Evolutionary conservation across 306 rosid species (phyloP), one percentile per base, ranked within the genome.

Genomic region (Vigna trinervia): DNA sequence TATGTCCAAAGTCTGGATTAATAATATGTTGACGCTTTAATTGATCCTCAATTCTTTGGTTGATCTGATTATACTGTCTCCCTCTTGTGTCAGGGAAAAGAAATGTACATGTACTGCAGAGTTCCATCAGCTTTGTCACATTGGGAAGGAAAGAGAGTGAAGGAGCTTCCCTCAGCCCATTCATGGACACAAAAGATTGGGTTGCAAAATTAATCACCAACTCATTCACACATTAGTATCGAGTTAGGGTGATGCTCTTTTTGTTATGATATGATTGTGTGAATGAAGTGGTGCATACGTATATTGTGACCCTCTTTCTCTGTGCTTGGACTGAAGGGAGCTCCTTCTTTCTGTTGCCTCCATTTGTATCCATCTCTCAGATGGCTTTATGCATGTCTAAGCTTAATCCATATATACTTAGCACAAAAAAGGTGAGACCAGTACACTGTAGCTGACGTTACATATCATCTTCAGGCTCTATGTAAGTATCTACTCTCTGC

Each of bases 311-410:
- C 80, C 39, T 83, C 59, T 78, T 64, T 76, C 57, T 64, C 58
- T 58, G 60, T 81, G 85, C 76, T 78, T 85, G 88, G 88, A 81
- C 88, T 78, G 88, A 65, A 84, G 76, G 73, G 83, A 78, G 88
- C 88, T 85, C 85, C 88, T 85, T 77, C 88, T 59, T 73, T 78
- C 85, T 78, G 59, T 74, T 81, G 46, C 71, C 81, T 73, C 72
- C 79, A 81, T 54, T 80, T 75, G 72, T 59, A 6, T 51, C 43
- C 8, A 19, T 50, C 23, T 50, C 58, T 15, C 19, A 60, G 28
- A 59, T 20, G 39, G 39, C 71, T 81, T 58, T 59, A 59, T 81
- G 26, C 48, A 59, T 81, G 84, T 50, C 75, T 58, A 69, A 65
- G 76, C 65, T 70, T 74, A 80, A 17, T 43, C n/a, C 19, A 14